Evolutionary conservation across 2,329 filamentous ascomycete species (phyloP).

Genomic region (Xylariaceae sp.): DNA sequence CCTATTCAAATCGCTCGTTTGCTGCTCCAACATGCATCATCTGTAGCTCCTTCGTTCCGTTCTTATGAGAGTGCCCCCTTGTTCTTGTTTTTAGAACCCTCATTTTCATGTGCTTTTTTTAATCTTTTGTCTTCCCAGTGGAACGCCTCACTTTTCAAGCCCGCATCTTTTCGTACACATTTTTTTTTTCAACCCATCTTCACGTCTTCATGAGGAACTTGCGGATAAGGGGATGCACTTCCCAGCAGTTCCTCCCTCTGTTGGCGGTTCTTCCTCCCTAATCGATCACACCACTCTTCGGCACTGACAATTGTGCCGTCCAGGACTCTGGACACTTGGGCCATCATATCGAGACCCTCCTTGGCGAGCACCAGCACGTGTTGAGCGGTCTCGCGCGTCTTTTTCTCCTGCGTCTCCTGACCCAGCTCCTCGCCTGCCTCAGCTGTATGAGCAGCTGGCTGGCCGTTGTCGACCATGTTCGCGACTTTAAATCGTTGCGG

Average conservation of each 20-base stretch:
- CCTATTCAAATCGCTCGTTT: too few relatives aligned
- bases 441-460: conserved; percentile 32
- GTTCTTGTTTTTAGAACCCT: conserved; percentile 10
- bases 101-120: conserved; percentile 23
- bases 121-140: conserved; percentile 23
- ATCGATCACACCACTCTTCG: conserved; percentile 84
- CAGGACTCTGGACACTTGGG: conserved; percentile 83
- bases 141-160: conserved; percentile 20
- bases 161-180: conserved; percentile 8
- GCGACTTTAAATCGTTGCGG: conserved; percentile 82
- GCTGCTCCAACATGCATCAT: background rate
- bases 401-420: conserved; percentile 45
- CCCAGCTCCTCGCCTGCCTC: conserved; percentile 39
- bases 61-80: background rate
- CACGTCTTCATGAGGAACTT: conserved; percentile 24
- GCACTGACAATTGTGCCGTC: conserved; percentile 89
- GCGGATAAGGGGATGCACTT: conserved; percentile 13
- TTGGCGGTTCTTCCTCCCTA: conserved; percentile 57
- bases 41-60: background rate
- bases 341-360: conserved; percentile 93
- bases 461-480: conserved; percentile 49
- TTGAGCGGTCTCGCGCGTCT: conserved; percentile 64
- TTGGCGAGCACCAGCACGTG: conserved; percentile 83
- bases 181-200: conserved; percentile 31
- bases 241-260: conserved; percentile 34